Base-by-base conservation (phyloP, 768 basidiomycete genomes). In the Suillus spraguei region DNA sequence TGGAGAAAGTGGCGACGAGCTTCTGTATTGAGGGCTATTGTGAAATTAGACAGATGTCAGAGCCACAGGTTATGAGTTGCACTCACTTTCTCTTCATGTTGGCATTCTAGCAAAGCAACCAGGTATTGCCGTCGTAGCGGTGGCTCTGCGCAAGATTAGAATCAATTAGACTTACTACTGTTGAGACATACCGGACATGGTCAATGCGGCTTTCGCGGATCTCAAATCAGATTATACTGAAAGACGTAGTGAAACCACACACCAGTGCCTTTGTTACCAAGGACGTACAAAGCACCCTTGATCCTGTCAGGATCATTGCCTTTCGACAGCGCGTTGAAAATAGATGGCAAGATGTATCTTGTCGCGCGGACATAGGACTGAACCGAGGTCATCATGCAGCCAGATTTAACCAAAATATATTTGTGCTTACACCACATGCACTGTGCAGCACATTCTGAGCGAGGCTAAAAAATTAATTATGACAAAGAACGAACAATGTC, bases 261-360 rank as follows among this genome's bases (percentile, higher is more conserved):
- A 90, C 90, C 83, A 60, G 82, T 87, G 36, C 85, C 87, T 74
- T 90, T 91, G 68, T 89, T 87, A 78, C 87, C 87, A 11, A 93
- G 75, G 22, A 92, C 81, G 72, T 95, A 95, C 46, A 97, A 79
- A 20, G 94, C 94, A 9, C 97, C 97, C 78, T 99, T 99, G 88
- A 97, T 96, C 32, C 90, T 83, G 75, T 99, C 95, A 11, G 94
- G 91, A 70, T 96, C 94, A 63, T 85, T 88, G 7, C 91, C 94
- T 69, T 87, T 89, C 61, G 76, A 76, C 56, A 93, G 76, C 5
- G 89, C 86, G 63, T 82, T 79, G 68, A 88, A 87, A 53, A 91
- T 74, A 24, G 77, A 74, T 6, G 90, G 87, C 35, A 91, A 79
- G 50, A 84, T 80, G 65, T 85, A 84, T 69, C 86, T 82, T 35